phyloP scores from a whole-genome alignment of 805 yeast species.

The Ogataea angusta region DNA sequence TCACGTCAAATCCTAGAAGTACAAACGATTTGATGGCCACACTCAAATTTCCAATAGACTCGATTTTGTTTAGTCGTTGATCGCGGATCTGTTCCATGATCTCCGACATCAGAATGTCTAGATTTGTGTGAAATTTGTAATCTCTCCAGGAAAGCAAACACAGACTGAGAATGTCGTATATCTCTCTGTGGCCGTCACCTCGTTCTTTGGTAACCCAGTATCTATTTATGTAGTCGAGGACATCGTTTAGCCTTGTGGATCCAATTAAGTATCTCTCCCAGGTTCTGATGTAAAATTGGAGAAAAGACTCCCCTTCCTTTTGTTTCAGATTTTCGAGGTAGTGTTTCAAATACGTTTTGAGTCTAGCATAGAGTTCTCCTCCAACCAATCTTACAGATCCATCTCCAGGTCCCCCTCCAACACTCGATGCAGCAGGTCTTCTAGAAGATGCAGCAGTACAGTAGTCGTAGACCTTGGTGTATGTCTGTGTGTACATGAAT shows the following conservation, averaged over 20 bases:
- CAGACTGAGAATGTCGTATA: constrained; percentile 87
- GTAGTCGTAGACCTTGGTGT: constrained; percentile 89
- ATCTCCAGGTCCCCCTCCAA: constrained; percentile 23
- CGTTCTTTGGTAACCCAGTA: constrained; percentile 98
- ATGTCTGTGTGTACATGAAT: constrained; percentile 81
- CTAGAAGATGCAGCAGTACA: constrained; percentile 77
- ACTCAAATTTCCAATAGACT: constrained; percentile 62
- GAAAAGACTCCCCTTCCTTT: constrained; percentile 60
- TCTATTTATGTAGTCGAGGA: constrained; percentile 91
- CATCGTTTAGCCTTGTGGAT: constrained; percentile 86
- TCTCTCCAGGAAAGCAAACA: constrained; percentile 87
- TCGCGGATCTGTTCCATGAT: constrained; percentile 70
- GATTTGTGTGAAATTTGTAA: constrained; percentile 68
- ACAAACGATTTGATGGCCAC: constrained; percentile 84
- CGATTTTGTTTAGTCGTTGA: constrained; percentile 77
- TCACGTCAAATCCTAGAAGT: constrained; percentile 83
- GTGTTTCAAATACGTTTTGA: constrained; percentile 60
- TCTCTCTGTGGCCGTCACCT: constrained; percentile 85
- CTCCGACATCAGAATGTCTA: constrained; percentile 58
- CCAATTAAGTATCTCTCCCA: constrained; percentile 92
- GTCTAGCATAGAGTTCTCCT: constrained; percentile 76
- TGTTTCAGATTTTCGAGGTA: constrained; percentile 53
- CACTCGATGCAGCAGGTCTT: constrained; percentile 31
- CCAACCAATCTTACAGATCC: constrained; percentile 59
- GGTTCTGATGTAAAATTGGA: constrained; percentile 78